These are phyloP conservation scores for Fusarium sarcochroum DNA, from an alignment of 2,329 filamentous ascomycete species.

Conservation along the genomic window DNA sequence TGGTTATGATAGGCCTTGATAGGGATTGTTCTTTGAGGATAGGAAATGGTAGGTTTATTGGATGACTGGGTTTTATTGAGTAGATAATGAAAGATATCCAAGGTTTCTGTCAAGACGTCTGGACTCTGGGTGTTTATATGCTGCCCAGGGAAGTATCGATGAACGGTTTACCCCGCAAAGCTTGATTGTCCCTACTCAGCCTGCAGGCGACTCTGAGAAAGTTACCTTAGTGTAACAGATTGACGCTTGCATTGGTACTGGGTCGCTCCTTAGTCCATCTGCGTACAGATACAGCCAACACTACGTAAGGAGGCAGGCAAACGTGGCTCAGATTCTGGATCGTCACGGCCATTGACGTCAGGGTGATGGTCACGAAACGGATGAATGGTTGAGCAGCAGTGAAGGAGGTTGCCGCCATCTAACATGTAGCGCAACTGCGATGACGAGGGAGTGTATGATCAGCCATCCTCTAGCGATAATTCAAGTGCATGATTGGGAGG, in stretches of 20 bases:
- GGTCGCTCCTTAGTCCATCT: neutral
- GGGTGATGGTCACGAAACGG: slow-evolving; percentile 47
- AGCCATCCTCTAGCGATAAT: slow-evolving; percentile 23
- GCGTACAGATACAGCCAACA: slow-evolving; percentile 15
- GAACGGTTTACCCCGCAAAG: slow-evolving; percentile 49
- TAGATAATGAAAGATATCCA: neutral
- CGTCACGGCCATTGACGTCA: slow-evolving; percentile 49
- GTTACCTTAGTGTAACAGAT: slow-evolving; percentile 3
- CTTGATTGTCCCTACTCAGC: slow-evolving; percentile 24
- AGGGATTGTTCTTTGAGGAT: neutral
- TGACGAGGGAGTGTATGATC: slow-evolving; percentile 38
- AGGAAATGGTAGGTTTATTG: neutral
- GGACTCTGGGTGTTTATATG: slow-evolving; percentile 36
- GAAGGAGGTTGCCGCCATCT: slow-evolving; percentile 29
- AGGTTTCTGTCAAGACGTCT: neutral
- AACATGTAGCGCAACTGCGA: slow-evolving; percentile 17
- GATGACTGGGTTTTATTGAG: neutral
- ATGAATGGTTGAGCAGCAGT: slow-evolving; percentile 16
- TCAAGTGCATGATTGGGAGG: slow-evolving; percentile 33
- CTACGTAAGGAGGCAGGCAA: slow-evolving; percentile 18
- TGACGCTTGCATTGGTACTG: slow-evolving; percentile 9
- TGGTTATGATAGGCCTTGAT: neutral
- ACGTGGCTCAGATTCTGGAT: slow-evolving; percentile 39
- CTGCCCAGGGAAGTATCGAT: slow-evolving; percentile 15
- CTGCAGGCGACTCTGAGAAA: slow-evolving; percentile 9